Percentiles rank a stretch among this genome's conserved stretches.
Evolutionary conservation across 305 asterid genomes (phyloP).

Genomic region (Fraxinus albicans): DNA sequence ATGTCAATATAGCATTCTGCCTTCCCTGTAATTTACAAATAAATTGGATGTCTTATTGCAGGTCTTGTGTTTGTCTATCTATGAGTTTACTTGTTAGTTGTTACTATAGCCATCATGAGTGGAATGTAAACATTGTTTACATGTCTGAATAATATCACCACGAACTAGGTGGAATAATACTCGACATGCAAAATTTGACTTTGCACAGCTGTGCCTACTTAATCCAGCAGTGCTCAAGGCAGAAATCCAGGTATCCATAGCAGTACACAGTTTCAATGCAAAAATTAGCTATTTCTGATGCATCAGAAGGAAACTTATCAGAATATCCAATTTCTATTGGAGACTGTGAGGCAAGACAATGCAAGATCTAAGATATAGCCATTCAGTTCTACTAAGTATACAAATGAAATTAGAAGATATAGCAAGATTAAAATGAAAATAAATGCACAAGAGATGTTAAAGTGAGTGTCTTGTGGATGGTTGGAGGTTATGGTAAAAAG

Average conservation of each 20-base stretch:
- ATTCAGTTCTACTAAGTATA: constrained; percentile 10
- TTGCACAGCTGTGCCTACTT: background rate
- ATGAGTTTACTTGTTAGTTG: background rate
- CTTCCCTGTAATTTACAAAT: constrained; percentile 50
- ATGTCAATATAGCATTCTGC: constrained; percentile 44
- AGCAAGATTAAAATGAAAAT: background rate
- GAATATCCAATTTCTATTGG: background rate
- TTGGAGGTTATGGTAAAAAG: constrained; percentile 16
- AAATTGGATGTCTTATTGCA: constrained; percentile 15
- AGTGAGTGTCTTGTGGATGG: constrained; percentile 3
- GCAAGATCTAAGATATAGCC: constrained; percentile 4
- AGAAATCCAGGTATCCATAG: constrained; percentile 11
- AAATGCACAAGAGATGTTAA: constrained; percentile 15
- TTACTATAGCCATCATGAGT: background rate
- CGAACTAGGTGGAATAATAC: constrained; percentile 11
- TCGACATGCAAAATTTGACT: background rate
- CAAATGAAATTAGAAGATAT: background rate
- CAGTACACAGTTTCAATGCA: background rate
- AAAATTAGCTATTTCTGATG: constrained; percentile 4
- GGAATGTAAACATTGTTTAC: background rate
- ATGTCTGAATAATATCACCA: background rate
- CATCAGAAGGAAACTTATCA: background rate
- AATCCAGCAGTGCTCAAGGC: background rate
- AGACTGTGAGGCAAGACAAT: background rate
- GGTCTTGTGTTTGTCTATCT: background rate